A percentile compares a stretch with the other conserved stretches of the same genome.
Conservation (phyloP, 306 rosid species). For the cucumber (Cucumis sativus) region Cucumber_9930_V3 NC_026660.2:8049001-8049500, state of each 20-base stretch:
- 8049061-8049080: not conserved
- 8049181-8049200: not conserved
- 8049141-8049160: not conserved
- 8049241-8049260: not conserved
- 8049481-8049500: constrained; percentile 23
- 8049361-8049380: constrained; percentile 92
- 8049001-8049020: not conserved
- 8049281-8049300: constrained; percentile 99
- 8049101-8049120: not conserved
- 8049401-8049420: constrained; percentile 87
- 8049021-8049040: not conserved
- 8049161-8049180: not conserved
- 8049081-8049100: not conserved
- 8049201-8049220: not conserved
- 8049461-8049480: constrained; percentile 14
- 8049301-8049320: constrained; percentile 98
- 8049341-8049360: constrained; percentile 88
- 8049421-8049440: constrained; percentile 47
- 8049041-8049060: not conserved
- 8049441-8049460: constrained; percentile 17
- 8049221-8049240: too few species aligned
- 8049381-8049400: constrained; percentile 90
- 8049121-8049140: not conserved
- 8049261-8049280: constrained; percentile 26
- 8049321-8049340: constrained; percentile 85